These are phyloP conservation scores for Diaporthe citrichinensis DNA, from an alignment of 2,329 filamentous ascomycete genomes.

Conservation along the genomic window DNA sequence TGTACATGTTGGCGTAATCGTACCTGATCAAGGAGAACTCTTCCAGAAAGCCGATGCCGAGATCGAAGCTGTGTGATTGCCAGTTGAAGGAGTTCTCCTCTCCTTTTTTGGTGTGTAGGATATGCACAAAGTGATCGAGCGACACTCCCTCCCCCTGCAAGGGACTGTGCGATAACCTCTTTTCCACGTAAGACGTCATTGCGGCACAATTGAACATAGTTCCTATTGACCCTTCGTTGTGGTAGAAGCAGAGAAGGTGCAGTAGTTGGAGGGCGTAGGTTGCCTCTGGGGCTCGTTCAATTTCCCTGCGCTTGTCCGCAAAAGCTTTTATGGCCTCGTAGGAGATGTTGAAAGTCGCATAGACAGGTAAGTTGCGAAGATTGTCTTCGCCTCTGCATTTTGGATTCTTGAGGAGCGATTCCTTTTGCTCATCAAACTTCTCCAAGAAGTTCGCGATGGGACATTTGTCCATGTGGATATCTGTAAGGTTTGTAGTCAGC, in stretches of 20 bases:
- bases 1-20: background rate
- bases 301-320: constrained; percentile 11
- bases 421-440: constrained; percentile 35
- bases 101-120: background rate
- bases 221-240: constrained; percentile 44
- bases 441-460: constrained; percentile 42
- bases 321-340: constrained; percentile 43
- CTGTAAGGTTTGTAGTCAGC: background rate
- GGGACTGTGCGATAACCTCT: background rate
- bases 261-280: constrained; percentile 46
- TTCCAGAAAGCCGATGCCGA: background rate
- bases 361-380: constrained; percentile 44
- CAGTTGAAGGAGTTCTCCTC: background rate
- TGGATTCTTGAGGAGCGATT: constrained; percentile 40
- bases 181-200: background rate
- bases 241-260: constrained; percentile 48
- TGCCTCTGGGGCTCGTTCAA: constrained; percentile 34
- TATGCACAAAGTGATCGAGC: background rate
- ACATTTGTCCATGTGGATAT: constrained; percentile 36
- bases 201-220: constrained; percentile 43
- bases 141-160: background rate
- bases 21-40: background rate
- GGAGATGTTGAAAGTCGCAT: constrained; percentile 47
- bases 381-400: constrained; percentile 35
- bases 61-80: background rate